Conservation (phyloP, 768 basidiomycete species). For the Termitomyces sp. region DNA sequence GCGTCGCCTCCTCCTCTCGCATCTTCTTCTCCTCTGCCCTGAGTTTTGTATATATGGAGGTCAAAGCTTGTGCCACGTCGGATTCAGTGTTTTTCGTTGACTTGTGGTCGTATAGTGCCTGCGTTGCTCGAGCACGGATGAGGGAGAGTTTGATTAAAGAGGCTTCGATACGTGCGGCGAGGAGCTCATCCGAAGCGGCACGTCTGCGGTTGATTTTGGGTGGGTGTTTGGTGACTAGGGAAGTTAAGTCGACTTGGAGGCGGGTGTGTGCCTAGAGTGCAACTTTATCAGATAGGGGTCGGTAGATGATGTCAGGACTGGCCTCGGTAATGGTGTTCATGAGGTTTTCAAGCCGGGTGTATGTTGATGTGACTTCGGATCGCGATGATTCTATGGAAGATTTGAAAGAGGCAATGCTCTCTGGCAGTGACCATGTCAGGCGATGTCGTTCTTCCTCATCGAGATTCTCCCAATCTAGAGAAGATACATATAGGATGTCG, state of each 20-base stretch:
- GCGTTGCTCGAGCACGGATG: constrained; percentile 35
- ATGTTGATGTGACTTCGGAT: constrained; percentile 5
- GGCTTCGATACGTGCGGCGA: constrained; percentile 42
- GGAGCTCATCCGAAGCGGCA: constrained; percentile 34
- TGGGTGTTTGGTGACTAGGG: constrained; percentile 24
- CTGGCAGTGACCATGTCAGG: constrained; percentile 6
- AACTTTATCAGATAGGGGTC: neutral
- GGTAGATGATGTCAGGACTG: neutral
- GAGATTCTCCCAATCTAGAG: constrained; percentile 8
- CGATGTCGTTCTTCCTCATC: constrained; percentile 2
- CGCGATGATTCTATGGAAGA: constrained; percentile 1
- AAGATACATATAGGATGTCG: neutral
- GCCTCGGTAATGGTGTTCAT: constrained; percentile 11
- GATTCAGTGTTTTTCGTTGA: constrained; percentile 14
- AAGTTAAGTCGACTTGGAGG: constrained; percentile 26
- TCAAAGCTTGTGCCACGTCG: constrained; percentile 32
- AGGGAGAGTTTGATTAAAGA: constrained; percentile 46
- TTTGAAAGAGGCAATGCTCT: constrained; percentile 4
- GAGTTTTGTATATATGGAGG: constrained; percentile 26
- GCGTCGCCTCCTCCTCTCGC: constrained; percentile 28
- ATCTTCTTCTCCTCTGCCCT: constrained; percentile 31
- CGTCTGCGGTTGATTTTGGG: constrained; percentile 24
- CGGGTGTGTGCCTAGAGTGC: constrained; percentile 26
- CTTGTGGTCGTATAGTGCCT: constrained; percentile 35
- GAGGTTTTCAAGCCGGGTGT: constrained; percentile 4